These are phyloP conservation scores for Phytophthora palmivora DNA, from an alignment of 352 stramenopile genomes.

Conservation along the genomic window DNA sequence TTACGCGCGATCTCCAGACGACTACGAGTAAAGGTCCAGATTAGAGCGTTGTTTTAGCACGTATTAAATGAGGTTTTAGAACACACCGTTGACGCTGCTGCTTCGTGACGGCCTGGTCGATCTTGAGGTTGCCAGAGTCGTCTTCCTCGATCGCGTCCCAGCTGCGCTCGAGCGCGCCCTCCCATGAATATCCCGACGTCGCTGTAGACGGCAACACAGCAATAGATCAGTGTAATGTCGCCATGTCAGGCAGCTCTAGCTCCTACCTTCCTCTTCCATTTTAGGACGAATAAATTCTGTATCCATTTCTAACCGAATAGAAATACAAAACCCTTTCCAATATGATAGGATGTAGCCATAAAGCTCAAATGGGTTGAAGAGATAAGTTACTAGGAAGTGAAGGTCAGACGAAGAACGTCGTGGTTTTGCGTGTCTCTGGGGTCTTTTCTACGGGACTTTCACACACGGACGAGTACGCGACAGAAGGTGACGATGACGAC, in stretches of 20 bases:
- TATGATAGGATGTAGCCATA: constrained; percentile 16
- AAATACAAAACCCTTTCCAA: too few relatives aligned
- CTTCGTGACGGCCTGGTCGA: constrained; percentile 65
- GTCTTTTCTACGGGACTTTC: constrained; percentile 50
- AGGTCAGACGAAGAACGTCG: constrained; percentile 66
- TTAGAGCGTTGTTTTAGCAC: constrained; percentile 1
- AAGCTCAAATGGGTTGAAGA: background rate
- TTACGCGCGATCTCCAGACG: constrained; percentile 85
- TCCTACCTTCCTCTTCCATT: constrained; percentile 43
- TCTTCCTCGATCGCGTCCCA: constrained; percentile 90
- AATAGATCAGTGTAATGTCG: constrained; percentile 10
- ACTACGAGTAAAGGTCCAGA: constrained; percentile 29
- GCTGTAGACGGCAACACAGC: constrained; percentile 1
- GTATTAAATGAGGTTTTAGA: too few relatives aligned
- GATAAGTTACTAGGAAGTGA: constrained; percentile 27
- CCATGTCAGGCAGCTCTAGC: background rate
- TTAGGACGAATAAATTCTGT: background rate
- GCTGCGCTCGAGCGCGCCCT: constrained; percentile 83
- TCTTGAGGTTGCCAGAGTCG: constrained; percentile 83
- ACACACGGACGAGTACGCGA: constrained; percentile 70
- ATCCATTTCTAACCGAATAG: too few relatives aligned
- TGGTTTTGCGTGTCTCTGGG: constrained; percentile 44
- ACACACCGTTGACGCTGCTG: constrained; percentile 76
- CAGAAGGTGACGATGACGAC: constrained; percentile 53
- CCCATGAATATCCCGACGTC: constrained; percentile 84